Conservation (phyloP, 2,329 filamentous ascomycete species). For the Aspergillus hiratsukae region DNA sequence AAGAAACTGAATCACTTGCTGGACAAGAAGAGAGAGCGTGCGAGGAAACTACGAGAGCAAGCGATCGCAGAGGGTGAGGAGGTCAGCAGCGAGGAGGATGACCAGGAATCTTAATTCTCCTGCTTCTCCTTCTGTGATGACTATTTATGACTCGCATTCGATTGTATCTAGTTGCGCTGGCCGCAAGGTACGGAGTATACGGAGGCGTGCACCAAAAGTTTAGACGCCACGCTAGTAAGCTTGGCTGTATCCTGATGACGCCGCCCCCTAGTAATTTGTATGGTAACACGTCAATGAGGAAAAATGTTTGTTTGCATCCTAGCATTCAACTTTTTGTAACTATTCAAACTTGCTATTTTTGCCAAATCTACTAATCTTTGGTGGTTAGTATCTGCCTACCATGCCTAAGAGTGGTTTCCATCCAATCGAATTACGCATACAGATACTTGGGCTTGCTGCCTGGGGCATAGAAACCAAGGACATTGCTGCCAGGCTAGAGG, state of each 20-base stretch:
- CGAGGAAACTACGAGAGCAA: conserved; percentile 49
- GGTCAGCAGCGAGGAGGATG: conserved; percentile 43
- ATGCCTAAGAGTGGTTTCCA: neutral
- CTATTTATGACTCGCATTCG: neutral
- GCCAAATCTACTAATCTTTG: neutral
- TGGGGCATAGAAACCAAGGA: neutral
- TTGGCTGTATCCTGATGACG: too few relatives aligned
- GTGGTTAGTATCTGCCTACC: too few relatives aligned
- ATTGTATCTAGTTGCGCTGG: neutral
- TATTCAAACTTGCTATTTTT: too few relatives aligned
- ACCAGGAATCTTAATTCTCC: conserved; percentile 7
- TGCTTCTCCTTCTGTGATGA: neutral
- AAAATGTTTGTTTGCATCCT: too few relatives aligned
- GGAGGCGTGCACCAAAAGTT: too few relatives aligned
- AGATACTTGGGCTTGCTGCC: neutral
- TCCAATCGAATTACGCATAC: neutral
- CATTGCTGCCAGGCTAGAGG: neutral
- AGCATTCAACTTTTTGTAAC: too few relatives aligned
- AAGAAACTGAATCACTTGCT: conserved; percentile 78
- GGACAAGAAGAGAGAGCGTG: conserved; percentile 62
- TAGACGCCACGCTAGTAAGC: too few relatives aligned
- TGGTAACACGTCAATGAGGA: too few relatives aligned
- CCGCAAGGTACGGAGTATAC: neutral
- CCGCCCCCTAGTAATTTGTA: too few relatives aligned
- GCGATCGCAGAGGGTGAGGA: conserved; percentile 52